Conservation (phyloP, 495 filamentous ascomycete genomes). For the Trichoderma reesei region DNA sequence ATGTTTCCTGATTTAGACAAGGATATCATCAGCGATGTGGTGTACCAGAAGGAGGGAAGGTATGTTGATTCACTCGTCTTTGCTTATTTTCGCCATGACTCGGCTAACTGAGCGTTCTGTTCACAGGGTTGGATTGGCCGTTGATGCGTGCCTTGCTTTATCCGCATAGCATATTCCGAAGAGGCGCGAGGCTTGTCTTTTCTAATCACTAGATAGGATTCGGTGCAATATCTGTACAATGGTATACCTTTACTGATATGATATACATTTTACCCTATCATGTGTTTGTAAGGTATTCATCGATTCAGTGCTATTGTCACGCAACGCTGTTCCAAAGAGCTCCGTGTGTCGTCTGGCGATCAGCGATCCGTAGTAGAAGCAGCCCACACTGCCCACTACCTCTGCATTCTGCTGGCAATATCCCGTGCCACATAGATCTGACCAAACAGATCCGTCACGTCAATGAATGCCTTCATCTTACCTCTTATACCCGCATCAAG, state of each 20-base stretch:
- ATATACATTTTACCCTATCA: neutral
- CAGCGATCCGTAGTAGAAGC: no score
- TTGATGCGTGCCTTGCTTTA: slow-evolving; percentile 83
- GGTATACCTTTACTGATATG: neutral
- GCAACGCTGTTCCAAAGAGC: neutral
- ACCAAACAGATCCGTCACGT: no score
- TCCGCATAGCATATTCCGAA: slow-evolving; percentile 31
- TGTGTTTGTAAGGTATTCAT: neutral
- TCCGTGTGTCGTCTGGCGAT: no score
- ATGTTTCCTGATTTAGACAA: slow-evolving; percentile 91
- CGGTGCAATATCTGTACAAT: neutral
- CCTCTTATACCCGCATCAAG: no score
- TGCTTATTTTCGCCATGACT: neutral
- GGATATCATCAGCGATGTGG: slow-evolving; percentile 90
- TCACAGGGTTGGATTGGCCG: slow-evolving; percentile 71
- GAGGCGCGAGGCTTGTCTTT: neutral
- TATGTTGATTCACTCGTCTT: slow-evolving; percentile 34
- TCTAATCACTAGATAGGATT: neutral
- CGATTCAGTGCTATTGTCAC: neutral
- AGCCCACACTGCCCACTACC: no score
- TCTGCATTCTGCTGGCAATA: no score
- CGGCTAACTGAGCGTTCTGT: slow-evolving; percentile 18
- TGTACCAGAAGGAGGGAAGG: slow-evolving; percentile 85
- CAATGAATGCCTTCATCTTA: no score
- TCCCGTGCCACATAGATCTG: no score